Evolutionary conservation across 2,329 filamentous ascomycete species (phyloP).

Genomic region (Fusarium poae): DNA sequence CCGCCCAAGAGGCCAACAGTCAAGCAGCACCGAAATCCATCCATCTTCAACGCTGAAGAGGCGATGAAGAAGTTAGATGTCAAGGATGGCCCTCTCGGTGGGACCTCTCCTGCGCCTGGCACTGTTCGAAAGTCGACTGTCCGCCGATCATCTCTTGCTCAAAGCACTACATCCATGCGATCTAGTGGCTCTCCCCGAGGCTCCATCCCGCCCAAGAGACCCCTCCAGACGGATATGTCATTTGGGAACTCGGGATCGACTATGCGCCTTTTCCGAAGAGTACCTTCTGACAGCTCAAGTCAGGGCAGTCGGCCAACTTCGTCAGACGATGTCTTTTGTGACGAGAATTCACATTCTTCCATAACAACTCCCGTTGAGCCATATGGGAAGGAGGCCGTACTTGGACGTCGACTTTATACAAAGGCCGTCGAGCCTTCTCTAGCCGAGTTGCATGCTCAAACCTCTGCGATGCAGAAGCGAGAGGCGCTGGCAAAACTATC

Average conservation of each 20-base stretch:
- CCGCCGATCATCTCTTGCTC: conserved; percentile 61
- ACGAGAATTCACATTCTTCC: conserved; percentile 74
- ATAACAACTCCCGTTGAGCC: conserved; percentile 63
- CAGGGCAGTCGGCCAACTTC: conserved; percentile 55
- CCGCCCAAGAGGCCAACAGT: conserved; percentile 66
- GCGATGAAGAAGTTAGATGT: conserved; percentile 71
- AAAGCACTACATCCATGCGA: conserved; percentile 50
- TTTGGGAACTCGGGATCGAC: conserved; percentile 95
- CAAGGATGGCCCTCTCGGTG: conserved; percentile 70
- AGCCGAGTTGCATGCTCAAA: conserved; percentile 89
- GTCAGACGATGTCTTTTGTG: conserved; percentile 60
- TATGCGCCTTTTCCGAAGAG: conserved; percentile 89
- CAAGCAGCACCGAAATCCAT: conserved; percentile 67
- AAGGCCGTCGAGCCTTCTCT: conserved; percentile 86
- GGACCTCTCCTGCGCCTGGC: conserved; percentile 64
- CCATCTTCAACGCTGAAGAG: conserved; percentile 70
- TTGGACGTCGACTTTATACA: conserved; percentile 84
- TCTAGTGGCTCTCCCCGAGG: conserved; percentile 60
- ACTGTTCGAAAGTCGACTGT: conserved; percentile 73
- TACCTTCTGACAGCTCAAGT: conserved; percentile 76
- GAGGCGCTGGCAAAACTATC: conserved; percentile 86
- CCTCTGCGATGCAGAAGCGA: conserved; percentile 73
- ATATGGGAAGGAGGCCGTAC: conserved; percentile 81
- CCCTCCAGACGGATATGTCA: conserved; percentile 88
- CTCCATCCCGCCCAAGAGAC: conserved; percentile 72